Evolutionary conservation across 176 grass and related monocot genomes (phyloP), one percentile per base, ranked within the genome.

Genomic region (Zizania latifolia): DNA sequence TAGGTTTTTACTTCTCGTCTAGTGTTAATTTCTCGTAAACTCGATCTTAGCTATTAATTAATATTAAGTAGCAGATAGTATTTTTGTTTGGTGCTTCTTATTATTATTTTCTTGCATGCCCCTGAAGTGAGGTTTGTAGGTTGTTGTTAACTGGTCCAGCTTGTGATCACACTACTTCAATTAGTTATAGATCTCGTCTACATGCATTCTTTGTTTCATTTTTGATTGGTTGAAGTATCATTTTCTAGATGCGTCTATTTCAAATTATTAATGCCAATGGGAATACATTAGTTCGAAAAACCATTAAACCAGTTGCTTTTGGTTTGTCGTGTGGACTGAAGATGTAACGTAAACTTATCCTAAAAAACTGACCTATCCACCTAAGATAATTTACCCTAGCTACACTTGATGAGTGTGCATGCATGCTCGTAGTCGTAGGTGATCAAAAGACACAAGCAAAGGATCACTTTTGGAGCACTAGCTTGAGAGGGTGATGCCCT

Each of bases 81-180:
- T 64, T 61, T 77, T 87, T 33, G 62, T 38, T 68, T 57, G 72
- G 36, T 58, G 41, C 23, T 76, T 53, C 32, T 58, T 39, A 12
- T 37, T 55, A 24, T 38, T 71, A 50, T 51, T 83, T 73, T 74
- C 80, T 87, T 87, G 74, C n/a, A n/a, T n/a, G n/a, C 38, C 74
- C 39, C 58, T 28, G n/a, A 83, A 83, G 74, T 58, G 73, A 87
- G 68, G 79, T 53, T 78, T 71, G 8, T 45, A 58, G 66, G 59
- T 71, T n/a, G n/a, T n/a, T n/a, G n/a, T 81, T 79, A 24, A 39
- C 51, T 62, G 50, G 58, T 68, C 71, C 88, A 70, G 61, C 54
- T 30, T 19, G 33, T 53, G 37, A 86, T 60, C 0, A 23, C 60
- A 64, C 41, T 69, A 38, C 35, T 63, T 79, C 27, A 36, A 26